A percentile compares a stretch with the other conserved stretches of the same genome.
phyloP scores from a whole-genome alignment of 2,329 filamentous ascomycete genomes.

The Phialophora chinensis region DNA sequence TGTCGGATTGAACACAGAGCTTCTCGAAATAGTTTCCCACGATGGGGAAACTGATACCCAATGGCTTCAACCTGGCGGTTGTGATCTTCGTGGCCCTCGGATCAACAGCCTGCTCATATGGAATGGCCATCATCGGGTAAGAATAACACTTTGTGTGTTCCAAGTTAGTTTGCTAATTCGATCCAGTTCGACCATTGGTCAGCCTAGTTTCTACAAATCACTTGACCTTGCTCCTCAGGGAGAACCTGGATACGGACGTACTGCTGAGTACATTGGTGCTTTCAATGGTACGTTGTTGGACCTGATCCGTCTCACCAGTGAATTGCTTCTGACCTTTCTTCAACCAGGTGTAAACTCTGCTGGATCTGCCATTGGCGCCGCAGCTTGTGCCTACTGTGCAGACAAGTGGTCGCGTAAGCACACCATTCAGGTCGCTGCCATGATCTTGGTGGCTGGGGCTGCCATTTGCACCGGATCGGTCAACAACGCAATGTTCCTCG shows the following conservation, averaged over 20 bases:
- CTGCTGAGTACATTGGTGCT: conserved; percentile 52
- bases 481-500: conserved; percentile 40
- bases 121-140: conserved; percentile 48
- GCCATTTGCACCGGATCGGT: conserved; percentile 50
- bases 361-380: conserved; percentile 48
- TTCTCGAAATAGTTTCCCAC: background rate
- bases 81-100: conserved; percentile 46
- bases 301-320: background rate
- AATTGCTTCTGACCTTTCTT: background rate
- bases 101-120: conserved; percentile 45
- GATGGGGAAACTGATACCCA: conserved; percentile 40
- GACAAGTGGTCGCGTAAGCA: conserved; percentile 48
- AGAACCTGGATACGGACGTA: conserved; percentile 50
- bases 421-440: conserved; percentile 47
- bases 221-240: conserved; percentile 49
- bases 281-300: conserved; percentile 46
- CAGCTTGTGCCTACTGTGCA: conserved; percentile 49
- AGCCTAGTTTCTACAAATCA: conserved; percentile 54
- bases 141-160: background rate
- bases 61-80: conserved; percentile 45
- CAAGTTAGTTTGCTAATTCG: background rate
- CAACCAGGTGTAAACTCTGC: conserved; percentile 48
- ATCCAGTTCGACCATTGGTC: conserved; percentile 48
- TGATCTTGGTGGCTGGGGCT: conserved; percentile 42
- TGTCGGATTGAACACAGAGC: background rate